A percentile compares a stretch with the other conserved stretches of the same genome.
Evolutionary conservation across 2,329 filamentous ascomycete genomes (phyloP).

Genomic region (Tolypocladium ovalisporum): DNA sequence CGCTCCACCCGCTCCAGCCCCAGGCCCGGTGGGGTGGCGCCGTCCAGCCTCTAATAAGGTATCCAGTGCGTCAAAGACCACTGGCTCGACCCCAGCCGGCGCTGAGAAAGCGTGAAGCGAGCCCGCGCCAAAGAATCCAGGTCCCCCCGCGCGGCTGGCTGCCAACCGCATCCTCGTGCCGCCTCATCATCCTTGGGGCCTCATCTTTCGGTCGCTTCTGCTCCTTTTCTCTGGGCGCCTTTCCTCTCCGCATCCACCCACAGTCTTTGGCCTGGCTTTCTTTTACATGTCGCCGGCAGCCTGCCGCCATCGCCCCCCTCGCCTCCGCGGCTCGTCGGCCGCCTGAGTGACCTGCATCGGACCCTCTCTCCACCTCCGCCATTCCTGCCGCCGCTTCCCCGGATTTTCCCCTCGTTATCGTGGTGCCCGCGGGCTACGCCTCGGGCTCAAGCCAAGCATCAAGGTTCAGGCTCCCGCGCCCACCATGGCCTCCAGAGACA

Average conservation of each 20-base stretch:
- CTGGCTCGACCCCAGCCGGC: not conserved
- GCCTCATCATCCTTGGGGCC: not conserved
- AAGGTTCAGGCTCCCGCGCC: not conserved
- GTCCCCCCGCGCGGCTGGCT: not conserved
- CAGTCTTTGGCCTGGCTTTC: not conserved
- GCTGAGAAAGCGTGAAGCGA: not conserved
- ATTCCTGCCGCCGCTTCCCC: not conserved
- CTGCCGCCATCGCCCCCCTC: not conserved
- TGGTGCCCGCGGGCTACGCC: not conserved
- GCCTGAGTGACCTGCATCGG: not conserved
- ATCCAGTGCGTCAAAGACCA: not conserved
- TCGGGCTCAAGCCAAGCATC: not conserved
- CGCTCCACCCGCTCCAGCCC: not conserved
- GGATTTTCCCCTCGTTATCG: not conserved
- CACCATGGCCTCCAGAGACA: constrained; percentile 3
- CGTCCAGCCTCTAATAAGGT: no score
- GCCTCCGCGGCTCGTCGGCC: not conserved
- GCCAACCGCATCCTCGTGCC: not conserved
- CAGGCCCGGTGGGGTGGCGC: not conserved
- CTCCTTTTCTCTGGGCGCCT: not conserved
- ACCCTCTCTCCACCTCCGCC: not conserved
- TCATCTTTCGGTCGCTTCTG: not conserved
- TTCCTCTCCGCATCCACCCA: not conserved
- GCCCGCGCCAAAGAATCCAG: not conserved
- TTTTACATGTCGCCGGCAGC: not conserved